These are phyloP conservation scores for Hypoxylon intermedium DNA, from an alignment of 495 filamentous ascomycete species.

Conservation along the genomic window DNA sequence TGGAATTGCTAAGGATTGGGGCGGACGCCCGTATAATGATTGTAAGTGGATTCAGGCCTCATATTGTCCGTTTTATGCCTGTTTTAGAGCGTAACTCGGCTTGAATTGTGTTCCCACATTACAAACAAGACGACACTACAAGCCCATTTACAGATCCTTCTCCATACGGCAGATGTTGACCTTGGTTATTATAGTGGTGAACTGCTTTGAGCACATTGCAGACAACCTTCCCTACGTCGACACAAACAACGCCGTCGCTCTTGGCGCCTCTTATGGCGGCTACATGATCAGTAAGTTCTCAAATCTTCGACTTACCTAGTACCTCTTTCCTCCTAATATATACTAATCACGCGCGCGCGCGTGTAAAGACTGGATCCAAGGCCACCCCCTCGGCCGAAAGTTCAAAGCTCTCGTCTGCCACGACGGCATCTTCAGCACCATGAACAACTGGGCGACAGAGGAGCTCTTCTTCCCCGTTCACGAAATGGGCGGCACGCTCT, in stretches of 20 bases:
- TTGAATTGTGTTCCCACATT: too few relatives aligned
- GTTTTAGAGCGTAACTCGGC: not conserved
- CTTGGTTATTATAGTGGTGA: constrained; percentile 57
- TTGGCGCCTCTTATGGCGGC: constrained; percentile 87
- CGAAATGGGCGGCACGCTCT: constrained; percentile 81
- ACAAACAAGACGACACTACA: too few relatives aligned
- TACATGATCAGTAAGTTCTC: constrained; percentile 77
- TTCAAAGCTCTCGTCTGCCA: constrained; percentile 92
- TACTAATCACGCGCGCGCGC: constrained; percentile 16
- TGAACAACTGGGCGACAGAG: constrained; percentile 75
- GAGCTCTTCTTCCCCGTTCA: constrained; percentile 90
- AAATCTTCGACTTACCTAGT: not conserved
- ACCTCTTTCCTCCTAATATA: not conserved
- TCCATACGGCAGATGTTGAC: not conserved
- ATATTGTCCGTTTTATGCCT: not conserved
- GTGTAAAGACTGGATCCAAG: constrained; percentile 70
- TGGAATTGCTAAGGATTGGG: constrained; percentile 79
- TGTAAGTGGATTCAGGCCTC: constrained; percentile 22
- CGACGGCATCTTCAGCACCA: constrained; percentile 86
- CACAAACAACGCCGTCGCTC: constrained; percentile 74
- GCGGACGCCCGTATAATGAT: constrained; percentile 78
- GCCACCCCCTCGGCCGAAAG: constrained; percentile 71
- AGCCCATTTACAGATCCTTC: too few relatives aligned
- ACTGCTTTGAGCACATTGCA: constrained; percentile 78
- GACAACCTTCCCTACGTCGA: constrained; percentile 78